Conservation (phyloP, 2,329 filamentous ascomycete species). For the Epichloe scottii region DNA sequence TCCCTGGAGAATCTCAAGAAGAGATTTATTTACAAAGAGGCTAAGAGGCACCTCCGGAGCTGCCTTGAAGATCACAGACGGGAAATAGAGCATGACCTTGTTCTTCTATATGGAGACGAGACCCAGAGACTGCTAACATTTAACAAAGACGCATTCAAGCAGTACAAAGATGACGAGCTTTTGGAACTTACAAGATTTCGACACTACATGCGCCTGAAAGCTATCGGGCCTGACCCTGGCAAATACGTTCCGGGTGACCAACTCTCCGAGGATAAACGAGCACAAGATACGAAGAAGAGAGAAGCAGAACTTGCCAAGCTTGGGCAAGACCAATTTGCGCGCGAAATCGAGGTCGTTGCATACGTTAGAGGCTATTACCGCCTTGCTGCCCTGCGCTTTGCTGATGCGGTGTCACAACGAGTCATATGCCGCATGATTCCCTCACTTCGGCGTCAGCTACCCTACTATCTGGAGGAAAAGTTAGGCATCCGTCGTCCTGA, state of each 20-base stretch:
- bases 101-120: constrained; percentile 39
- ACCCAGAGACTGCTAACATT: constrained; percentile 44
- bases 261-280: constrained; percentile 35
- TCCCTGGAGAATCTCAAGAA: constrained; percentile 36
- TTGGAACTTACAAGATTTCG: constrained; percentile 33
- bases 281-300: constrained; percentile 30
- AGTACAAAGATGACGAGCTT: constrained; percentile 33
- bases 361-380: constrained; percentile 58
- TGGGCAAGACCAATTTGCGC: constrained; percentile 42
- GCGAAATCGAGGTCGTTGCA: constrained; percentile 49
- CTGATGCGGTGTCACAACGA: constrained; percentile 39
- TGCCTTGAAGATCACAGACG: constrained; percentile 30
- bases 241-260: constrained; percentile 6
- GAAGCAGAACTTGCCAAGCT: constrained; percentile 33
- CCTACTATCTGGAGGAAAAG: constrained; percentile 29
- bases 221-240: constrained; percentile 17
- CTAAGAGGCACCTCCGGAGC: constrained; percentile 26
- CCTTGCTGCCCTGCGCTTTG: constrained; percentile 51
- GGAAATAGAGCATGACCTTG: constrained; percentile 25
- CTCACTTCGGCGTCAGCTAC: constrained; percentile 26
- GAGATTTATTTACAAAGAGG: constrained; percentile 36
- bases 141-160: constrained; percentile 34
- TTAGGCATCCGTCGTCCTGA: constrained; percentile 26
- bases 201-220: constrained; percentile 35
- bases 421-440: constrained; percentile 38